Percentiles rank a stretch among this genome's conserved stretches.
These are phyloP conservation scores for Aegilops longissima DNA, from an alignment of 176 grass and related monocot genomes.

Conservation along the genomic window DNA sequence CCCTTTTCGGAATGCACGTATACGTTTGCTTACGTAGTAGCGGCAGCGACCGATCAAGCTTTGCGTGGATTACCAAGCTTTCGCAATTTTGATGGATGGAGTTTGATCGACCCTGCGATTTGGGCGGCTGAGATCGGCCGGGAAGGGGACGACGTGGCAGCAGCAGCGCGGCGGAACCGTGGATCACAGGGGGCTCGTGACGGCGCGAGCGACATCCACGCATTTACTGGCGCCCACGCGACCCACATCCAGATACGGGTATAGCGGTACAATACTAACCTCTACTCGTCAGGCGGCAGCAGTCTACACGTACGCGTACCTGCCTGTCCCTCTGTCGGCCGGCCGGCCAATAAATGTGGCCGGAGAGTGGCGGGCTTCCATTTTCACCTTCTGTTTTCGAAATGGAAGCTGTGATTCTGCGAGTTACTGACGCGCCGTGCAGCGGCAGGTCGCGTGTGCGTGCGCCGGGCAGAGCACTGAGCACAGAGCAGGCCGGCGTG, in stretches of 20 bases:
- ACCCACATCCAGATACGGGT: background rate
- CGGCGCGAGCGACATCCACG: background rate
- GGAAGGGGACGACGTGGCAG: too few species aligned
- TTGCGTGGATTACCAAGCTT: too few species aligned
- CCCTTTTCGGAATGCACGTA: too few species aligned
- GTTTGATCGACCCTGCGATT: too few species aligned
- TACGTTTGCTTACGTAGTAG: too few species aligned
- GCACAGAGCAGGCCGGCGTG: conserved; percentile 18
- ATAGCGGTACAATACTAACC: too few species aligned
- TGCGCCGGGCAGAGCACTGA: background rate
- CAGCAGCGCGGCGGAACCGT: background rate
- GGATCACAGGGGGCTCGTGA: conserved; percentile 32
- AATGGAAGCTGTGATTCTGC: conserved; percentile 43
- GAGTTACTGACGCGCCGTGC: conserved; percentile 35
- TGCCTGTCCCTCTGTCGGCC: background rate
- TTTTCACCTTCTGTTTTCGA: conserved; percentile 52
- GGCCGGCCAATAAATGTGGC: background rate
- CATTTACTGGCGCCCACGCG: background rate
- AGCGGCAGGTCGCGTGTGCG: background rate
- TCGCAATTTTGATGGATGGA: too few species aligned
- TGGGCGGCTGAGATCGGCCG: too few species aligned
- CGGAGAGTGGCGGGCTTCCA: conserved; percentile 25
- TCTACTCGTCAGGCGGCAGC: background rate
- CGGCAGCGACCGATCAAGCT: too few species aligned
- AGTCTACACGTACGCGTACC: background rate